These are phyloP conservation scores for Trametes meyenii DNA, from an alignment of 768 basidiomycete species.

Conservation along the genomic window DNA sequence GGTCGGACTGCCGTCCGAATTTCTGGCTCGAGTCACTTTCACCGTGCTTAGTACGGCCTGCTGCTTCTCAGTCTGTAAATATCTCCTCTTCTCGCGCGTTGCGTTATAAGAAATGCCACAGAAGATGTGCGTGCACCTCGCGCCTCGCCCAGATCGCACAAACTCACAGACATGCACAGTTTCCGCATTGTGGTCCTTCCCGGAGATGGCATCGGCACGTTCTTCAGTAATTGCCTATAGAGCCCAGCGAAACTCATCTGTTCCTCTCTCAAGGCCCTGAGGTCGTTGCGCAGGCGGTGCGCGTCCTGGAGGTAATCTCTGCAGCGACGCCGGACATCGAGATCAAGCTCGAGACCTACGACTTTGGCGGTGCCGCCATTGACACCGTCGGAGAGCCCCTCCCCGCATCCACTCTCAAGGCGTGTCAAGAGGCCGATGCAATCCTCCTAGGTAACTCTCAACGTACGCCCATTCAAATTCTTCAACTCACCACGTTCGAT, in stretches of 20 bases:
- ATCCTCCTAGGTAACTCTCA: conserved; percentile 84
- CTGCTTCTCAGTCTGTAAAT: neutral
- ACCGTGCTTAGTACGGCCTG: neutral
- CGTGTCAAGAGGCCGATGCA: conserved; percentile 92
- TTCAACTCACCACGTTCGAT: neutral
- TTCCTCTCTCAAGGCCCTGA: conserved; percentile 71
- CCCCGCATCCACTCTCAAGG: conserved; percentile 81
- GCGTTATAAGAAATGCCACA: conserved; percentile 25
- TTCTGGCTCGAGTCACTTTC: conserved; percentile 8
- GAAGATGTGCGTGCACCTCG: conserved; percentile 28
- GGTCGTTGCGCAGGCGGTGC: conserved; percentile 82
- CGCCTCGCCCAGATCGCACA: conserved; percentile 1
- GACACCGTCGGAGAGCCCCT: conserved; percentile 86
- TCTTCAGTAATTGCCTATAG: neutral
- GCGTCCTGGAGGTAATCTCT: conserved; percentile 76
- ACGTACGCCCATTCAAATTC: no score
- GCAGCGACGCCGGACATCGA: conserved; percentile 63
- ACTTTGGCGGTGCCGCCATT: conserved; percentile 93
- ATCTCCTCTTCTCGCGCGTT: neutral
- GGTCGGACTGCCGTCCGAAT: conserved; percentile 14
- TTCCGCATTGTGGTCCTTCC: conserved; percentile 88
- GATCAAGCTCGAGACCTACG: conserved; percentile 72
- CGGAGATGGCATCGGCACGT: conserved; percentile 95
- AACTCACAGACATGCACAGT: conserved; percentile 41
- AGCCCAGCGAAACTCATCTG: neutral